These are phyloP conservation scores for Talaromyces islandicus DNA, from an alignment of 2,329 filamentous ascomycete species.

Conservation along the genomic window DNA sequence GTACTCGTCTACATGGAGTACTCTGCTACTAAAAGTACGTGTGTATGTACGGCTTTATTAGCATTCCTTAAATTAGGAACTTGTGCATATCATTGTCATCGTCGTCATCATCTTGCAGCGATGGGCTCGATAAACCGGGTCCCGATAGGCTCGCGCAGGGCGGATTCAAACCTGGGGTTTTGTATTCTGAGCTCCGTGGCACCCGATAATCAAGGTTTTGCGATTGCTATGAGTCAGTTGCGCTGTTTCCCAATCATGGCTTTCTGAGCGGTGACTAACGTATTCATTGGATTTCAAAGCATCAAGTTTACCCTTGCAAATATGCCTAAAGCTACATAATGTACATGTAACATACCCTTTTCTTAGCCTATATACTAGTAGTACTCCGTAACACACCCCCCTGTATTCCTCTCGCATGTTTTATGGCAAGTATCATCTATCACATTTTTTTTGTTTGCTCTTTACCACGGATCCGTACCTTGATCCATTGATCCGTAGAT, in stretches of 20 bases:
- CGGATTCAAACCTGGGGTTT: neutral
- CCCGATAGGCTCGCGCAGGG: neutral
- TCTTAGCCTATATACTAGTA: neutral
- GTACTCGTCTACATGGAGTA: neutral
- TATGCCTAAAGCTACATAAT: neutral
- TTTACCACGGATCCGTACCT: neutral
- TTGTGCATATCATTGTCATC: neutral
- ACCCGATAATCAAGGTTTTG: no score
- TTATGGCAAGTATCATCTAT: neutral
- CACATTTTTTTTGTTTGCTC: neutral
- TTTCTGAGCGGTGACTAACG: neutral
- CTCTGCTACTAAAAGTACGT: neutral
- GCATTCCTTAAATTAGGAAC: neutral
- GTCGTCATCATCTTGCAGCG: neutral
- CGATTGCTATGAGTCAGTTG: neutral
- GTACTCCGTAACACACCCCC: neutral
- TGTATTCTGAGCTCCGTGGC: neutral
- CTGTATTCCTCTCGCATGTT: neutral
- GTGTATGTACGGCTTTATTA: neutral
- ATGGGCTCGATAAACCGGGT: neutral
- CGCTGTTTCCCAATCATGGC: neutral
- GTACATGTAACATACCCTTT: neutral
- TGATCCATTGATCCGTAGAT: neutral
- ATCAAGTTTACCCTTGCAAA: neutral
- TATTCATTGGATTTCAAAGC: neutral